Conservation (phyloP, 202 grass and related monocot species). For the Carex arenaria region DNA sequence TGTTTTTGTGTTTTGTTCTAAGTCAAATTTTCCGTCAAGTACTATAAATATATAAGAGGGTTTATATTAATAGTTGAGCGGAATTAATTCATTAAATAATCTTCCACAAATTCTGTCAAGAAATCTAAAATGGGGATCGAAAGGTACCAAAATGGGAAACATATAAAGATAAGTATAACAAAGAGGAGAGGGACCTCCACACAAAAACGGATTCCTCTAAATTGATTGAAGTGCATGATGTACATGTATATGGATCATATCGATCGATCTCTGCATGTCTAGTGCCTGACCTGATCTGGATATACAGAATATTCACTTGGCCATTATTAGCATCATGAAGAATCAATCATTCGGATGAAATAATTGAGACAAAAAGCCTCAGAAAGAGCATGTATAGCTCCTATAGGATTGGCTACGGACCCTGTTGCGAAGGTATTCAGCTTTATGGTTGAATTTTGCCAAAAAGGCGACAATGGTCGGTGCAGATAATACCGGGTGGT, state of each 20-base stretch:
- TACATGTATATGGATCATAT: neutral
- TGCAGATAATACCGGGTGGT: neutral
- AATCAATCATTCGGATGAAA: neutral
- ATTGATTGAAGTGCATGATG: neutral
- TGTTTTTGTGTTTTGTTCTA: too few relatives aligned
- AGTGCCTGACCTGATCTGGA: neutral
- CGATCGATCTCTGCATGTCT: neutral
- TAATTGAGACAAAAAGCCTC: constrained; percentile 10
- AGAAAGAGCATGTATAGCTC: neutral
- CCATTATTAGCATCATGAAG: neutral
- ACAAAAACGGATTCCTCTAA: constrained; percentile 1
- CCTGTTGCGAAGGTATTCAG: too few relatives aligned
- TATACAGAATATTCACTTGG: constrained; percentile 21
- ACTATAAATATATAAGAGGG: too few relatives aligned
- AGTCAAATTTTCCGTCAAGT: too few relatives aligned
- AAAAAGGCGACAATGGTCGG: neutral
- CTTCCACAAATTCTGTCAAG: too few relatives aligned
- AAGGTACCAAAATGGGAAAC: constrained; percentile 16
- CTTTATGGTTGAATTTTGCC: neutral
- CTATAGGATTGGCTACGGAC: too few relatives aligned
- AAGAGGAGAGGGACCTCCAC: constrained; percentile 18
- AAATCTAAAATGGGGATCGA: neutral
- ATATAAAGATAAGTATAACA: neutral
- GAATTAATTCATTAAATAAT: too few relatives aligned
- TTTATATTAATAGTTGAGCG: too few relatives aligned